These are phyloP conservation scores for Blumeria graminis DNA, from an alignment of 2,329 filamentous ascomycete species.

Conservation along the genomic window DNA sequence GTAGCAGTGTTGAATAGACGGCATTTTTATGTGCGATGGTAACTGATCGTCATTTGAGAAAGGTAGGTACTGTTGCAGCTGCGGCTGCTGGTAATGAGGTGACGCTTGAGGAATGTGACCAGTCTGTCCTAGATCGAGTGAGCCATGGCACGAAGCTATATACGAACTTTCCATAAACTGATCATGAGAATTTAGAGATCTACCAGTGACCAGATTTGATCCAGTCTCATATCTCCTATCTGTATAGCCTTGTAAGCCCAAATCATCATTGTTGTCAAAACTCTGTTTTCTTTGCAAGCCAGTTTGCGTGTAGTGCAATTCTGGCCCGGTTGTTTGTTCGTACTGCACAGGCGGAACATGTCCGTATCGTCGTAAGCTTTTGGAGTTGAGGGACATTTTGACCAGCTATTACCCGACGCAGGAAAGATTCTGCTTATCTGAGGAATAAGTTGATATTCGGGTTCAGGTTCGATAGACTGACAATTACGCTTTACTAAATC, in stretches of 20 bases:
- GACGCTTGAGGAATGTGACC: too few species aligned
- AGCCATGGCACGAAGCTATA: too few species aligned
- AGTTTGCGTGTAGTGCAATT: slow-evolving; percentile 17
- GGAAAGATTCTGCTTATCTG: background rate
- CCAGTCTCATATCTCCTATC: slow-evolving; percentile 14
- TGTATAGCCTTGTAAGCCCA: slow-evolving; percentile 9
- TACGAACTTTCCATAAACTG: too few species aligned
- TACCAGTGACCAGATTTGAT: slow-evolving; percentile 11
- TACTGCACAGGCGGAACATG: slow-evolving; percentile 43
- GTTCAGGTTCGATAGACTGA: background rate
- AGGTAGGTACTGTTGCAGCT: slow-evolving; percentile 9
- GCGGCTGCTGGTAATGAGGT: too few species aligned
- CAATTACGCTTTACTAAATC: background rate
- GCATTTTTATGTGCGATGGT: slow-evolving; percentile 2
- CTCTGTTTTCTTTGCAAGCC: slow-evolving; percentile 31
- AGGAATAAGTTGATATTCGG: background rate
- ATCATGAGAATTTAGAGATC: slow-evolving; percentile 5
- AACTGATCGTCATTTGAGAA: slow-evolving; percentile 14
- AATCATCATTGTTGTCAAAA: slow-evolving; percentile 57
- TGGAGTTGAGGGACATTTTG: slow-evolving; percentile 34
- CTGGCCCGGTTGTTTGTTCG: slow-evolving; percentile 18
- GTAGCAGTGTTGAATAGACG: too few species aligned
- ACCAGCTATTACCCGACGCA: slow-evolving; percentile 1
- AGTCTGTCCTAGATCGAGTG: too few species aligned
- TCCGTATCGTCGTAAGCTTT: slow-evolving; percentile 39